These are phyloP conservation scores for Strobilomyces echinocephalus DNA, from an alignment of 768 basidiomycete genomes.

Conservation along the genomic window DNA sequence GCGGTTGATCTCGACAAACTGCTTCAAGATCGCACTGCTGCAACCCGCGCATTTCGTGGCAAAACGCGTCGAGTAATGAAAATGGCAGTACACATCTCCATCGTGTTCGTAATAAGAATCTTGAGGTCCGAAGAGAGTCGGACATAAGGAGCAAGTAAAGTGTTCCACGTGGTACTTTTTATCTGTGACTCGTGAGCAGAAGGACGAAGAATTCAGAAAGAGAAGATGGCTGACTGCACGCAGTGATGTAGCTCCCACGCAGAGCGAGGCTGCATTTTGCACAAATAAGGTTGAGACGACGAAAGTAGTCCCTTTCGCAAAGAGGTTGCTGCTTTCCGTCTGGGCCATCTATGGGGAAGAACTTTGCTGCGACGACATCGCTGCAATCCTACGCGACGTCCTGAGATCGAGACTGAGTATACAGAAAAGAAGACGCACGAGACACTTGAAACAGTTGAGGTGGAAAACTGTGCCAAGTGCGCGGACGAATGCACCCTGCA, in stretches of 20 bases:
- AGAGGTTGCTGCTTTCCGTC: conserved; percentile 88
- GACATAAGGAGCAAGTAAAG: conserved; percentile 96
- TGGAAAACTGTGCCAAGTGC: conserved; percentile 93
- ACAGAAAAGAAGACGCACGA: conserved; percentile 52
- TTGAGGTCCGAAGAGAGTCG: conserved; percentile 93
- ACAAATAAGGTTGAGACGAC: conserved; percentile 92
- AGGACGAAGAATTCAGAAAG: neutral
- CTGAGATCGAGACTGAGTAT: neutral
- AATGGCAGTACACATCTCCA: conserved; percentile 97
- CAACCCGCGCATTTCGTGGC: conserved; percentile 99
- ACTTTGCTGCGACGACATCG: conserved; percentile 94
- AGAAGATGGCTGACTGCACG: conserved; percentile 71
- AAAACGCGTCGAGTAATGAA: conserved; percentile 97
- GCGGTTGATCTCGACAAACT: conserved; percentile 99
- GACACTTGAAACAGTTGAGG: conserved; percentile 96
- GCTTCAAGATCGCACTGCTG: conserved; percentile 94
- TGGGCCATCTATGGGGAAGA: conserved; percentile 94
- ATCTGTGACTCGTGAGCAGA: conserved; percentile 45
- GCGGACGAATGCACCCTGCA: conserved; percentile 95
- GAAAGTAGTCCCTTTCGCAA: conserved; percentile 98
- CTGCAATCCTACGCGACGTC: conserved; percentile 74
- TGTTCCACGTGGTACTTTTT: conserved; percentile 99
- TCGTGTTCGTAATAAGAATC: conserved; percentile 99
- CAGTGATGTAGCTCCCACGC: conserved; percentile 97
- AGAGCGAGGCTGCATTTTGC: conserved; percentile 93